phyloP scores from a whole-genome alignment of 352 stramenopile species.

The Phytophthora megakarya region DNA sequence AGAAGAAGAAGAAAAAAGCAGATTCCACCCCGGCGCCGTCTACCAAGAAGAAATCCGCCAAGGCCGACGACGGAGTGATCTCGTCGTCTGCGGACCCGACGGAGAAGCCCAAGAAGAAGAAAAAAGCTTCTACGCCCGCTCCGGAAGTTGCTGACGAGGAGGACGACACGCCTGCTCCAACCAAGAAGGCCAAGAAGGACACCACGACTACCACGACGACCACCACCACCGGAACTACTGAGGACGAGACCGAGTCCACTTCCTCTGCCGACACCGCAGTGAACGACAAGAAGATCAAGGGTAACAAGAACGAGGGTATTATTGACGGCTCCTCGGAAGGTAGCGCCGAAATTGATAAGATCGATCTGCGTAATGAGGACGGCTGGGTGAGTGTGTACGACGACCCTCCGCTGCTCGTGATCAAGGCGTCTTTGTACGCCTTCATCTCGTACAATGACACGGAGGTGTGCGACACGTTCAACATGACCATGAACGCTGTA shows the following conservation, averaged over 20 bases:
- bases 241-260: conserved; percentile 15
- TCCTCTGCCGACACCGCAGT: conserved; percentile 18
- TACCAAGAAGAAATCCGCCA: background rate
- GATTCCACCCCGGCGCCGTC: background rate
- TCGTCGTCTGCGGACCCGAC: conserved; percentile 39
- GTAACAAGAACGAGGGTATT: conserved; percentile 74
- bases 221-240: conserved; percentile 2
- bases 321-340: conserved; percentile 82
- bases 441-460: conserved; percentile 89
- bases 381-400: conserved; percentile 85
- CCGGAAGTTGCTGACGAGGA: conserved; percentile 15
- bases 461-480: conserved; percentile 82
- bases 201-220: conserved; percentile 6
- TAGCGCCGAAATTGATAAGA: conserved; percentile 85
- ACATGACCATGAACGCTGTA: conserved; percentile 86
- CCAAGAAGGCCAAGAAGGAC: conserved; percentile 16
- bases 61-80: too few relatives aligned
- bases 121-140: conserved; percentile 22
- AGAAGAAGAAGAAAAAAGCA: conserved; percentile 50
- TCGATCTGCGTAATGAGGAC: conserved; percentile 73
- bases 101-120: conserved; percentile 37
- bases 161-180: conserved; percentile 12
- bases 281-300: conserved; percentile 76
- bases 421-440: conserved; percentile 85
- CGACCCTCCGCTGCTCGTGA: conserved; percentile 74